These are phyloP conservation scores for Penicillium paradoxum DNA, from an alignment of 495 filamentous ascomycete genomes.

Conservation along the genomic window DNA sequence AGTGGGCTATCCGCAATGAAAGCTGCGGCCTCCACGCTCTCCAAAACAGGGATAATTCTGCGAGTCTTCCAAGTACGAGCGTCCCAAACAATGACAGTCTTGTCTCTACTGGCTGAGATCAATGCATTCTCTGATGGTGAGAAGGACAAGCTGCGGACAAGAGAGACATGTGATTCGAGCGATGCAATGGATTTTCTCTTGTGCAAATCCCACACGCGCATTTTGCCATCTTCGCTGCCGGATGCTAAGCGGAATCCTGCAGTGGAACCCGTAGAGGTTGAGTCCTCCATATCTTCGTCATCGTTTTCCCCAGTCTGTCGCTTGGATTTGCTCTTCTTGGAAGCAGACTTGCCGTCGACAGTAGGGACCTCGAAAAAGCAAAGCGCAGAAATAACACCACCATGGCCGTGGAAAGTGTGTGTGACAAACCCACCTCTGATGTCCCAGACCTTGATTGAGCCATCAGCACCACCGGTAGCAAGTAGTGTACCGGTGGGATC, in stretches of 20 bases:
- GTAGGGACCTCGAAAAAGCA: constrained; percentile 75
- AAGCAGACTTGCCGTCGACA: constrained; percentile 18
- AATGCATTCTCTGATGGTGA: constrained; percentile 67
- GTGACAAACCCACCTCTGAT: constrained; percentile 86
- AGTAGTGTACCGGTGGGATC: constrained; percentile 85
- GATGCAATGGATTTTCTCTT: constrained; percentile 72
- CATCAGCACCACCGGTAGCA: constrained; percentile 88
- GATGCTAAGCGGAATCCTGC: constrained; percentile 75
- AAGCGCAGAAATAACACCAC: constrained; percentile 83
- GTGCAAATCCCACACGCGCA: constrained; percentile 86
- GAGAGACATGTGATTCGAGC: constrained; percentile 87
- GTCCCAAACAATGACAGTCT: constrained; percentile 91
- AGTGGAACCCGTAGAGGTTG: constrained; percentile 34
- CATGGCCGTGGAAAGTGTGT: constrained; percentile 90
- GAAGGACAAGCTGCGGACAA: constrained; percentile 80
- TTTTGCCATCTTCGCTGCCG: constrained; percentile 86
- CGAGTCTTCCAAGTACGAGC: constrained; percentile 75
- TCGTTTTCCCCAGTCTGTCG: constrained; percentile 28
- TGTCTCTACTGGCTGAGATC: constrained; percentile 88
- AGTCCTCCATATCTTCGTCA: constrained; percentile 41
- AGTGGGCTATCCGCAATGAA: constrained; percentile 66
- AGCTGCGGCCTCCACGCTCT: constrained; percentile 76
- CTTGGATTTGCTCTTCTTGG: constrained; percentile 39
- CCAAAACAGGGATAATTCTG: constrained; percentile 76
- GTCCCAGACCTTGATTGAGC: constrained; percentile 94